Evolutionary conservation across 768 basidiomycete species (phyloP).

Genomic region (Astraeus odoratus): DNA sequence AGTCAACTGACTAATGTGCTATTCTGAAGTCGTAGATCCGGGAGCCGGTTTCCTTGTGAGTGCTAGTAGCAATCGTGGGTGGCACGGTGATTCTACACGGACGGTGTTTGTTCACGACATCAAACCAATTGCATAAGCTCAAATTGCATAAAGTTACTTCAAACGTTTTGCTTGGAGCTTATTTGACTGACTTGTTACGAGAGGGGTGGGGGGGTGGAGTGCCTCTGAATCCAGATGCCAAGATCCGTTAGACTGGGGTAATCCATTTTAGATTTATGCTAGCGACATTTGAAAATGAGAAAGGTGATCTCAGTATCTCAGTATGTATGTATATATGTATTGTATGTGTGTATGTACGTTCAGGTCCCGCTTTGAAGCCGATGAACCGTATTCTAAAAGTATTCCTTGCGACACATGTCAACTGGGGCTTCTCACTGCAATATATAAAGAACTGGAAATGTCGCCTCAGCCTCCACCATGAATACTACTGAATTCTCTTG

Average conservation of each 20-base stretch:
- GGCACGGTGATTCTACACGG: slow-evolving; percentile 86
- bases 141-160: neutral
- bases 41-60: too few relatives aligned
- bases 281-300: slow-evolving; percentile 23
- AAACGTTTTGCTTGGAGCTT: neutral
- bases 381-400: slow-evolving; percentile 11
- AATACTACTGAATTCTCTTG: too few relatives aligned
- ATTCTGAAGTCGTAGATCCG: too few relatives aligned
- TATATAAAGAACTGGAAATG: slow-evolving; percentile 22
- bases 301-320: too few relatives aligned
- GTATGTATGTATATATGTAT: too few relatives aligned
- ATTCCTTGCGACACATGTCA: slow-evolving; percentile 17
- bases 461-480: too few relatives aligned
- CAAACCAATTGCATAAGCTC: slow-evolving; percentile 35
- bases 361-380: slow-evolving; percentile 30
- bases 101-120: slow-evolving; percentile 92
- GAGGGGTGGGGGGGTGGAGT: neutral
- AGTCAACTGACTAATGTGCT: too few relatives aligned
- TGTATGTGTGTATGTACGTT: slow-evolving; percentile 2
- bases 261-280: slow-evolving; percentile 21
- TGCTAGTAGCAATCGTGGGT: slow-evolving; percentile 91
- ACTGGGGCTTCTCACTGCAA: slow-evolving; percentile 19
- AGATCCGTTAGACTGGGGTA: neutral
- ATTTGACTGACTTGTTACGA: slow-evolving; percentile 21
- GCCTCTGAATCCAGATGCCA: too few relatives aligned